phyloP scores from a whole-genome alignment of 345 rosid species.

The Eutrema heterophyllum region DNA sequence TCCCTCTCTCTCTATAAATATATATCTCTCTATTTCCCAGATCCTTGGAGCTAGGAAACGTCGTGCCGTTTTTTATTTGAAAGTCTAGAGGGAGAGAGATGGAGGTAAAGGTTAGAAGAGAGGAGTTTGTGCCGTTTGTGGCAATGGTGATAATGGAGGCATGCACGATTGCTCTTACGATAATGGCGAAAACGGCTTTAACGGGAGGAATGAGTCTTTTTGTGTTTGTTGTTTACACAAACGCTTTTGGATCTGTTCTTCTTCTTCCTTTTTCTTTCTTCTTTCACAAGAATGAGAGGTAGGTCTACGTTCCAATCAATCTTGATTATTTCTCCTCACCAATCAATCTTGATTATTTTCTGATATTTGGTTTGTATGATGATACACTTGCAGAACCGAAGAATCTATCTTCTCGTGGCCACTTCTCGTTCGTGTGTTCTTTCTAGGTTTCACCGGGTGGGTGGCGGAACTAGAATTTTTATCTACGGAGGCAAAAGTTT shows the following conservation, averaged over 20 bases:
- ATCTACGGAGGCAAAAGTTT: too few species aligned
- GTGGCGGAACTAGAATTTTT: not conserved
- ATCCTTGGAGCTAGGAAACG: constrained; percentile 24
- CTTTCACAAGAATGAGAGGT: constrained; percentile 56
- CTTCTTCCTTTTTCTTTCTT: constrained; percentile 64
- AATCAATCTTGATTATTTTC: not conserved
- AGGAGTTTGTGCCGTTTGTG: constrained; percentile 40
- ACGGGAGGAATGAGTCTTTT: constrained; percentile 73
- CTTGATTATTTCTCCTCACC: not conserved
- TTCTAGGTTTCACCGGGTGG: constrained; percentile 76
- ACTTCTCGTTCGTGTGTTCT: constrained; percentile 53
- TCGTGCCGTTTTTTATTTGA: constrained; percentile 22
- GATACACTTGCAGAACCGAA: constrained; percentile 42
- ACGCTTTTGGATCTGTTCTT: constrained; percentile 49
- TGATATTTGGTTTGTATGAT: not conserved
- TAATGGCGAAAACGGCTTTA: constrained; percentile 57
- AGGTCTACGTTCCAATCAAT: not conserved
- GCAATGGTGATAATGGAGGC: constrained; percentile 75
- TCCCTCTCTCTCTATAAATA: not conserved
- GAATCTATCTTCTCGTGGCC: constrained; percentile 42
- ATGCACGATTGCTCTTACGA: constrained; percentile 62
- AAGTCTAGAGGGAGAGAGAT: constrained; percentile 9
- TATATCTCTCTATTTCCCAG: not conserved
- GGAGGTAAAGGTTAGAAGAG: constrained; percentile 19
- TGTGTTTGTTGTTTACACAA: constrained; percentile 67